phyloP scores from a whole-genome alignment of 2,329 filamentous ascomycete genomes.

The Neonectria ditissima region DNA sequence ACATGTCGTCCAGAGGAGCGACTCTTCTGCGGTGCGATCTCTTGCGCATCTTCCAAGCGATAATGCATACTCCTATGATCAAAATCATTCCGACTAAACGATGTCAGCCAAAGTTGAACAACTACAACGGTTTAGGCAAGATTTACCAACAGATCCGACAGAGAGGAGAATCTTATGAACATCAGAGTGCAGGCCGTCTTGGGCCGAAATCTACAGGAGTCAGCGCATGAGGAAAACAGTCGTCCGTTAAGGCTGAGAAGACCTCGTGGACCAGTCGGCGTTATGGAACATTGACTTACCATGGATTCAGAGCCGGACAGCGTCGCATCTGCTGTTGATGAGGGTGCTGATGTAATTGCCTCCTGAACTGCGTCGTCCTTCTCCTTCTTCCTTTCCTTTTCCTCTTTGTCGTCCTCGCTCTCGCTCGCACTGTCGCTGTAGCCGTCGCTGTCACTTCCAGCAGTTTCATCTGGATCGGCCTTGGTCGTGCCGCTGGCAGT shows the following conservation, averaged over 20 bases:
- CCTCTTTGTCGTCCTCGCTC: slow-evolving; percentile 16
- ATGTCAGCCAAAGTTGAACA: slow-evolving; percentile 16
- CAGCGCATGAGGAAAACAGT: background rate
- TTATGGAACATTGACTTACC: slow-evolving; percentile 31
- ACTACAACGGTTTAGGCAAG: background rate
- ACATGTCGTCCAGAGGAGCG: slow-evolving; percentile 33
- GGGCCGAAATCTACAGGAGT: slow-evolving; percentile 28
- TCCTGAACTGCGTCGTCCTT: background rate
- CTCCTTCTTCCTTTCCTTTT: slow-evolving; percentile 19
- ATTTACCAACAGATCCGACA: slow-evolving; percentile 42
- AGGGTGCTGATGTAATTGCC: slow-evolving; percentile 20
- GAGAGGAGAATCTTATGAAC: slow-evolving; percentile 42
- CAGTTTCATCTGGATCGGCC: background rate
- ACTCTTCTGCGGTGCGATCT: slow-evolving; percentile 20
- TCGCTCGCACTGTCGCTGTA: slow-evolving; percentile 10
- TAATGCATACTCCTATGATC: slow-evolving; percentile 37
- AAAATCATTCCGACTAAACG: slow-evolving; percentile 36
- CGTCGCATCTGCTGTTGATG: slow-evolving; percentile 30
- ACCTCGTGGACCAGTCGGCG: background rate
- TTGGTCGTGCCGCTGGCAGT: background rate
- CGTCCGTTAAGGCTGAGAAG: background rate
- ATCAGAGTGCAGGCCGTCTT: slow-evolving; percentile 33
- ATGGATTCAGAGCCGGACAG: slow-evolving; percentile 26
- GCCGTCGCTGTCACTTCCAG: slow-evolving; percentile 27
- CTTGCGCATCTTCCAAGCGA: slow-evolving; percentile 40